phyloP scores from a whole-genome alignment of 2,329 filamentous ascomycete genomes.

The Diaporthe australafricana region DNA sequence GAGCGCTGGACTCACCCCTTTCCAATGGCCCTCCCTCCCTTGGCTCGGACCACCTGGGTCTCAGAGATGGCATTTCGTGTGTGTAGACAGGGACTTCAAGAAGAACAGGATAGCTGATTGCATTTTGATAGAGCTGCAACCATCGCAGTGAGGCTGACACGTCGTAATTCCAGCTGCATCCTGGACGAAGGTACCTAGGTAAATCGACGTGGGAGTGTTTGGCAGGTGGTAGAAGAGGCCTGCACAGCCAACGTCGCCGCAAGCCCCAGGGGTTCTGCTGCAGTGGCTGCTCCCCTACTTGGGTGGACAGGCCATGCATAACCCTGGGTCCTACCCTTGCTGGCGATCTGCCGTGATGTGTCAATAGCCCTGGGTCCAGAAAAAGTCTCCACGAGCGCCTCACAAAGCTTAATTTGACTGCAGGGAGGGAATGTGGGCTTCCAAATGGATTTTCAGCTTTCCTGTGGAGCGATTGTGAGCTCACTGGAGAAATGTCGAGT shows the following conservation, averaged over 20 bases:
- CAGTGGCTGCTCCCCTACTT: too few relatives aligned
- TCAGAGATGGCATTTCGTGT: neutral
- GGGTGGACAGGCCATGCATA: neutral
- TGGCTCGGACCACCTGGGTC: neutral
- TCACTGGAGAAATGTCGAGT: neutral
- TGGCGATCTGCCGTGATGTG: neutral
- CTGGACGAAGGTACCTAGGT: neutral
- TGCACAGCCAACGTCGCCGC: neutral
- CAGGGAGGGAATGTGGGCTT: neutral
- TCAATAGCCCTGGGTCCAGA: neutral
- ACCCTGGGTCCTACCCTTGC: slow-evolving; percentile 12
- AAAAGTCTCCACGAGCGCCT: slow-evolving; percentile 8
- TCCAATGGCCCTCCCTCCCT: slow-evolving; percentile 9
- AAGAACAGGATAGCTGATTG: neutral
- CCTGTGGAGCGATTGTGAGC: too few relatives aligned
- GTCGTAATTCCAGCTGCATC: neutral
- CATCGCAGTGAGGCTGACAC: neutral
- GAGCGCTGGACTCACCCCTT: neutral
- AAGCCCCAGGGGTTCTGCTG: too few relatives aligned
- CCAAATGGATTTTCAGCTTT: neutral
- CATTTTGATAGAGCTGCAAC: neutral
- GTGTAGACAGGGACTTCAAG: neutral
- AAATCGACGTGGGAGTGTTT: neutral
- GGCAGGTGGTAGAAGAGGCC: too few relatives aligned
- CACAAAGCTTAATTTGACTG: slow-evolving; percentile 18